Evolutionary conservation across 805 yeast species (phyloP).

Genomic region (Spathaspora girioi): DNA sequence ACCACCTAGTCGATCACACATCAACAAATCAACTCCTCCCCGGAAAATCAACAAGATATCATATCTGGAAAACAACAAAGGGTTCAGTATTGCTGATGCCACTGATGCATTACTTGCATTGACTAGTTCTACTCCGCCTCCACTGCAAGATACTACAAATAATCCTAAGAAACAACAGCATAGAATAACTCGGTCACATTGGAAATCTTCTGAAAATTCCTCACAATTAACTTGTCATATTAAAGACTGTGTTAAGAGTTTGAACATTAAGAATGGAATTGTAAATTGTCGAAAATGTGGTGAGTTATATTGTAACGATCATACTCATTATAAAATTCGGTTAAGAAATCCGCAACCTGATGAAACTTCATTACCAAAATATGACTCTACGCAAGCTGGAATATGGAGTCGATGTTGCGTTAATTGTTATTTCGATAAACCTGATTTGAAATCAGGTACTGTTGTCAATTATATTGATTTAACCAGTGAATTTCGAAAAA

Average conservation of each 20-base stretch:
- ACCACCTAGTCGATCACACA: slow-evolving; percentile 28
- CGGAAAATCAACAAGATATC: slow-evolving; percentile 45
- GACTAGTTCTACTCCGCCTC: neutral
- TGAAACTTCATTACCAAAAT: slow-evolving; percentile 39
- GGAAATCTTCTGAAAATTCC: slow-evolving; percentile 43
- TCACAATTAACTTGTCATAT: slow-evolving; percentile 24
- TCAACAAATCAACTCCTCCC: slow-evolving; percentile 18
- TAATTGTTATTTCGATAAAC: slow-evolving; percentile 52
- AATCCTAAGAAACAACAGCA: neutral
- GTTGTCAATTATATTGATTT: slow-evolving; percentile 34
- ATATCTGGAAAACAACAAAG: slow-evolving; percentile 42
- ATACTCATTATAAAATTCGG: slow-evolving; percentile 52
- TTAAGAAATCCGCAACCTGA: slow-evolving; percentile 49
- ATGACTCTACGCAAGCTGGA: slow-evolving; percentile 37
- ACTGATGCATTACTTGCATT: slow-evolving; percentile 1
- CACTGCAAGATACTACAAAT: neutral
- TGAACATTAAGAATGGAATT: slow-evolving; percentile 52
- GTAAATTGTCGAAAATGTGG: slow-evolving; percentile 82
- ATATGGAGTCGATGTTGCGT: slow-evolving; percentile 72
- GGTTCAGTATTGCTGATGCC: slow-evolving; percentile 29
- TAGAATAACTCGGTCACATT: slow-evolving; percentile 47
- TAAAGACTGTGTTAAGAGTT: slow-evolving; percentile 35
- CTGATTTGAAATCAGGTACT: slow-evolving; percentile 51
- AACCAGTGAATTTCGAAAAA: slow-evolving; percentile 36
- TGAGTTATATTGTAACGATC: slow-evolving; percentile 59